A percentile compares a stretch with the other conserved stretches of the same genome.
Evolutionary conservation across 2,329 filamentous ascomycete genomes (phyloP).

Genomic region (Fusarium sp.): DNA sequence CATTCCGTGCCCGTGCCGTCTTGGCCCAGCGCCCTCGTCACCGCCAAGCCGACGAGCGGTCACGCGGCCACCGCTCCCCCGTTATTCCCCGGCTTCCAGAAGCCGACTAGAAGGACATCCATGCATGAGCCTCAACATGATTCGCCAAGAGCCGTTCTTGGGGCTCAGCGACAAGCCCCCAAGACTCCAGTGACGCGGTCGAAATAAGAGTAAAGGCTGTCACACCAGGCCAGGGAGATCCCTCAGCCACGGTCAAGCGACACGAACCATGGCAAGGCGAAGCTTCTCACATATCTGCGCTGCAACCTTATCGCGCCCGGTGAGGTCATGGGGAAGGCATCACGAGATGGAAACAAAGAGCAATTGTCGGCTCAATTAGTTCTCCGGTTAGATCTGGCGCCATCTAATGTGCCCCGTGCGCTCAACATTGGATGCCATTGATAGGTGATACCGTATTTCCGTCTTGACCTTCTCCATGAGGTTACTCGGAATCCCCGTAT

Average conservation of each 20-base stretch:
- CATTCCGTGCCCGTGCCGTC: slow-evolving; percentile 4
- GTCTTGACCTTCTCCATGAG: no score
- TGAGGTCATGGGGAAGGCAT: slow-evolving; percentile 28
- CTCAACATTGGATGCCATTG: no score
- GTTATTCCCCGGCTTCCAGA: slow-evolving; percentile 33
- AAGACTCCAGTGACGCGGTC: slow-evolving; percentile 8
- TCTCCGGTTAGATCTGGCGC: background rate
- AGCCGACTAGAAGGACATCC: slow-evolving; percentile 33
- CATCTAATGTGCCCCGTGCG: no score
- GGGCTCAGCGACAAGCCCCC: background rate
- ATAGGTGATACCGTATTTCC: no score
- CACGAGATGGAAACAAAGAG: slow-evolving; percentile 20
- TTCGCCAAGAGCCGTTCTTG: slow-evolving; percentile 20
- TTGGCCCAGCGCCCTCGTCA: slow-evolving; percentile 3
- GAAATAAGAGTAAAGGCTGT: slow-evolving; percentile 39
- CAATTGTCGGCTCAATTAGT: slow-evolving; percentile 32
- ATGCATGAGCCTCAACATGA: slow-evolving; percentile 28
- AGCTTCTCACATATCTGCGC: slow-evolving; percentile 9
- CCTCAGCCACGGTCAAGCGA: slow-evolving; percentile 31
- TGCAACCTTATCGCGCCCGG: slow-evolving; percentile 31
- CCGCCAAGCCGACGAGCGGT: slow-evolving; percentile 30
- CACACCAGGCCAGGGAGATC: slow-evolving; percentile 29
- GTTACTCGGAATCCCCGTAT: no score
- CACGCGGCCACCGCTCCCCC: slow-evolving; percentile 27
- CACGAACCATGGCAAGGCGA: slow-evolving; percentile 17